These are phyloP conservation scores for Xylariales sp. DNA, from an alignment of 2,329 filamentous ascomycete species.

Conservation along the genomic window DNA sequence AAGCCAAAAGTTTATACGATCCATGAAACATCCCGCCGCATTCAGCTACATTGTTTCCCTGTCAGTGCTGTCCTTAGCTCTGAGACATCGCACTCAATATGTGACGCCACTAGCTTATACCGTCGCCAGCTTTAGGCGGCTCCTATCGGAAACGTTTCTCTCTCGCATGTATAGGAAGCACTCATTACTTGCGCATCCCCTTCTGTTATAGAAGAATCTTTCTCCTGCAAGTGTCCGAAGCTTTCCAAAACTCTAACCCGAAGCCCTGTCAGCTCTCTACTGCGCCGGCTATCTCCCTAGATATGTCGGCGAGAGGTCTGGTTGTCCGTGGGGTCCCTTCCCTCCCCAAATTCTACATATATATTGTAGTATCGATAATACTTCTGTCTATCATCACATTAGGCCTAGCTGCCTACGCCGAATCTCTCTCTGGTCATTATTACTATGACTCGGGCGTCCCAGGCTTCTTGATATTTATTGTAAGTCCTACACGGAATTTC, in stretches of 20 bases:
- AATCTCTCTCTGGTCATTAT: slow-evolving; percentile 50
- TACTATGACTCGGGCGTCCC: slow-evolving; percentile 51
- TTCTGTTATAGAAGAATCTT: too few species aligned
- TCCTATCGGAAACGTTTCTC: too few species aligned
- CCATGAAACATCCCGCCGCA: slow-evolving; percentile 15
- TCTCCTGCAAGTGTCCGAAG: neutral
- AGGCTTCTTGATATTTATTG: slow-evolving; percentile 61
- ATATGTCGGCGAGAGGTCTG: slow-evolving; percentile 49
- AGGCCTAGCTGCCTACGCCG: slow-evolving; percentile 55
- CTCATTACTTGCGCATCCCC: neutral
- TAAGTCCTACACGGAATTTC: slow-evolving; percentile 49
- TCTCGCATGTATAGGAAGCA: neutral
- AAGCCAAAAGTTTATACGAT: neutral
- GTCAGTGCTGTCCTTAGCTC: slow-evolving; percentile 1
- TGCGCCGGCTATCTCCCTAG: slow-evolving; percentile 17
- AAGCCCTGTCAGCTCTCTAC: neutral
- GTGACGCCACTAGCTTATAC: slow-evolving; percentile 3
- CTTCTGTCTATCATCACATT: slow-evolving; percentile 55
- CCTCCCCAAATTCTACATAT: slow-evolving; percentile 53
- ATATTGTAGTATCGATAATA: slow-evolving; percentile 54
- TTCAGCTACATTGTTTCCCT: neutral
- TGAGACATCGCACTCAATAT: slow-evolving; percentile 11
- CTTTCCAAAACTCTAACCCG: neutral
- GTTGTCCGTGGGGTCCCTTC: slow-evolving; percentile 53
- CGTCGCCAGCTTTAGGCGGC: neutral